These are phyloP conservation scores for Chlorencoelia australis DNA, from an alignment of 2,329 filamentous ascomycete species.

Conservation along the genomic window DNA sequence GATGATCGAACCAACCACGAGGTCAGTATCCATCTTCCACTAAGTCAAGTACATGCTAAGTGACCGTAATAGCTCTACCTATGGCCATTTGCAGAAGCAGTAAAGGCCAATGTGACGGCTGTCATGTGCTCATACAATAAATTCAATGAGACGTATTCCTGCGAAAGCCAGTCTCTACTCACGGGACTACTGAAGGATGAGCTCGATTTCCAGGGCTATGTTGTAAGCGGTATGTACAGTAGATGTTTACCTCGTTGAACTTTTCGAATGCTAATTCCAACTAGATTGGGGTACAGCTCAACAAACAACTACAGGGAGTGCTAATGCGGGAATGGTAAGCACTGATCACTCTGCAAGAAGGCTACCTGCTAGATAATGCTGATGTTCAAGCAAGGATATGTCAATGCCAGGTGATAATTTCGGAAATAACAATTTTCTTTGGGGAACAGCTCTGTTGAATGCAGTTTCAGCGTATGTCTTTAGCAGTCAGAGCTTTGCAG, in stretches of 20 bases:
- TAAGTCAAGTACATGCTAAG: neutral
- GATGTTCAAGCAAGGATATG: conserved; percentile 44
- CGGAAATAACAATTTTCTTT: conserved; percentile 40
- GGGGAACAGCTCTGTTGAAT: conserved; percentile 42
- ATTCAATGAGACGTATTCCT: conserved; percentile 58
- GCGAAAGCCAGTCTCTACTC: conserved; percentile 50
- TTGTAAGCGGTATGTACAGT: conserved; percentile 39
- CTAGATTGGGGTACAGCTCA: conserved; percentile 69
- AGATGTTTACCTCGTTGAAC: too few species aligned
- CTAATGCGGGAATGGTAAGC: conserved; percentile 53
- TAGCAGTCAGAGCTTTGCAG: too few species aligned
- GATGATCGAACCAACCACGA: conserved; percentile 60
- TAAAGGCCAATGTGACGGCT: conserved; percentile 53
- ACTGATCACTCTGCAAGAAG: neutral
- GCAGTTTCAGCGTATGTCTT: conserved; percentile 35
- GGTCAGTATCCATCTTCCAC: conserved; percentile 39
- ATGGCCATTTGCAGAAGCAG: conserved; percentile 55
- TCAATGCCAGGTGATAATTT: conserved; percentile 64
- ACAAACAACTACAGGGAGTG: conserved; percentile 56
- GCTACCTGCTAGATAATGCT: neutral
- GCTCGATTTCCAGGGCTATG: conserved; percentile 66
- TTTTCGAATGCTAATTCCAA: conserved; percentile 22
- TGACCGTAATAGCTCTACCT: conserved; percentile 18
- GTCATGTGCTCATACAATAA: conserved; percentile 69
- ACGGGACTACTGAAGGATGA: conserved; percentile 58